Base-by-base conservation (phyloP, 176 grass and related monocot species). In the Eragrostis nindensis region DNA sequence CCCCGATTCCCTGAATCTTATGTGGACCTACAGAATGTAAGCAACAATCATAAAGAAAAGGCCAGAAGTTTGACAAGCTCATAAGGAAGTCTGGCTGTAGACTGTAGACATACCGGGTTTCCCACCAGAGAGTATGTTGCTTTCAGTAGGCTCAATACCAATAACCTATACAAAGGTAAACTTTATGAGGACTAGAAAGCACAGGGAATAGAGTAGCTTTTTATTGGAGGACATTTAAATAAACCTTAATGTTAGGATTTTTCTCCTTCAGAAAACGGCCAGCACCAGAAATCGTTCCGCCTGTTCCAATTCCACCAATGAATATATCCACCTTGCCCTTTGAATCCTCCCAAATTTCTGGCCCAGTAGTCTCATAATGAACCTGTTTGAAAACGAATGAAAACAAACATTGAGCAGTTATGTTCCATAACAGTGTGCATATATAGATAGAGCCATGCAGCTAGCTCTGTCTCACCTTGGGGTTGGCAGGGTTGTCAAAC, bases 261-360 rank as follows among this genome's bases (percentile, higher is more conserved):
- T 94, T 85, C 46, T 91, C 87, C 86, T 98, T 98, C 52, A 98
- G 76, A 77, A 85, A 98, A 74, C 60, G 80, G 8, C 95, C 95
- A 43, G 90, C 82, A 69, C 92, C 95, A 88, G 95, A 89, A 79
- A 98, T 98, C 21, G 95, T 98, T 80, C 95, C 92, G 0, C 95
- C 95, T 24, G 95, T 98, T 80, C 95, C 92, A 16, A 98, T 93
- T 73, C 95, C 95, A 67, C 90, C 95, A 68, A 98, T 85, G 84
- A 98, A 93, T 78, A 95, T 93, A 76, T 95, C 92, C 26, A 95
- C 90, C 76, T 93, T 95, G 25, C 95, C 95, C 82, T 81, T 93
- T 80, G 95, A 93, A 86, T 98, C 95, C 82, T 98, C 92, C 95
- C 92, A 98, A 30, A 98, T 98, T 89, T 95, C 95, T 65, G 95